phyloP scores from a whole-genome alignment of 306 rosid genomes.

The Sicyos baderoa region DNA sequence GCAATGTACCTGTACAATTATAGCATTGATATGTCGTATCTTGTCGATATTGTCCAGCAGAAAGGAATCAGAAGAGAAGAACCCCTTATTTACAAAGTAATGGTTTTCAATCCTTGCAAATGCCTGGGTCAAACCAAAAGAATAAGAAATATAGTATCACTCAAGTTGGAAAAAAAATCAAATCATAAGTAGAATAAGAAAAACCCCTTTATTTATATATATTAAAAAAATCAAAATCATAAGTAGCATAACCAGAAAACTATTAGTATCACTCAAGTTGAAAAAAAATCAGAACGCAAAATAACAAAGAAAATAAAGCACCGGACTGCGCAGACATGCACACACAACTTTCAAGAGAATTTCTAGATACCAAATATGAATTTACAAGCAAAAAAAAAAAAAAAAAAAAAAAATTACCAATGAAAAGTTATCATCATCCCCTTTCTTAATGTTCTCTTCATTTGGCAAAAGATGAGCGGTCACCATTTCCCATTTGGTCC shows the following conservation, averaged over 20 bases:
- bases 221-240: not conserved
- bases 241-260: conserved; percentile 12
- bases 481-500: conserved; percentile 99
- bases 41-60: conserved; percentile 71
- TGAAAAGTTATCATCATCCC: conserved; percentile 77
- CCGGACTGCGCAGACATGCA: not conserved
- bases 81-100: conserved; percentile 74
- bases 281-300: not conserved
- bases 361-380: conserved; percentile 2
- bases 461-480: conserved; percentile 83
- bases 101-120: conserved; percentile 97
- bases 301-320: too few relatives aligned
- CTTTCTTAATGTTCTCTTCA: conserved; percentile 64
- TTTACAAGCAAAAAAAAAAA: conserved; percentile 3
- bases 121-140: conserved; percentile 46
- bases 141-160: not conserved
- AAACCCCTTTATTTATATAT: too few relatives aligned
- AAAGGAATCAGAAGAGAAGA: conserved; percentile 75
- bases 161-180: not conserved
- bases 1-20: conserved; percentile 66
- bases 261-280: conserved; percentile 2
- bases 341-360: not conserved
- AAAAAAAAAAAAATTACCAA: conserved; percentile 41
- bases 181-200: not conserved
- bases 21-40: conserved; percentile 68